Evolutionary conservation across 495 filamentous ascomycete genomes (phyloP).

Genomic region (Hyaloscypha bicolor): DNA sequence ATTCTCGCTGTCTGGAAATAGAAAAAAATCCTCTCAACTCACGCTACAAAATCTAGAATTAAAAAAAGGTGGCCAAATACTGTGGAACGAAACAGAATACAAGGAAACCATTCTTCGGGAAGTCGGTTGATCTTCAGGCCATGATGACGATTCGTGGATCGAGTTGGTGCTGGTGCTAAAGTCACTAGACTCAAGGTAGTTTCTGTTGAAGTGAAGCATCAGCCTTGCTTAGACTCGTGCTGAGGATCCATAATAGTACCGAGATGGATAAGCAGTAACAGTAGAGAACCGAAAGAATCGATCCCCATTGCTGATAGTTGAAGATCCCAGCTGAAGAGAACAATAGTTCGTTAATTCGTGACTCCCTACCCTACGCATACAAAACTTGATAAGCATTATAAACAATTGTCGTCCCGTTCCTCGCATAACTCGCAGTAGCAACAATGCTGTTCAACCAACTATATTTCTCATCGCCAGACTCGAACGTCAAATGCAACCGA

Average conservation of each 20-base stretch:
- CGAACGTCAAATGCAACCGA: conserved; percentile 8
- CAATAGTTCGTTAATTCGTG: no score
- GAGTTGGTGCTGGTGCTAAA: background rate
- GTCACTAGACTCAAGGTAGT: background rate
- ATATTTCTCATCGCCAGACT: conserved; percentile 6
- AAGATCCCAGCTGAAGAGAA: no score
- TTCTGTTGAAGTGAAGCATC: background rate
- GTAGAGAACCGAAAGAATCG: no score
- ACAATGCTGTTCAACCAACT: conserved; percentile 15
- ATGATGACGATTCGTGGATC: background rate
- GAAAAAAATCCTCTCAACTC: no score
- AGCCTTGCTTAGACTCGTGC: background rate
- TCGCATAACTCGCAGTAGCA: conserved; percentile 11
- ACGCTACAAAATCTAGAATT: background rate
- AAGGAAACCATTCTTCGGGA: background rate
- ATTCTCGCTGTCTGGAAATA: no score
- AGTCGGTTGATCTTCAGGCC: background rate
- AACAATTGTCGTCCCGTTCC: conserved; percentile 10
- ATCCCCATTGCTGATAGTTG: no score
- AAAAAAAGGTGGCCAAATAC: background rate
- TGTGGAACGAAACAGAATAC: background rate
- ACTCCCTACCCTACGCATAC: background rate
- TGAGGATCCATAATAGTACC: background rate
- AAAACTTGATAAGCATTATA: conserved; percentile 15
- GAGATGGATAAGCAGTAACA: background rate